Evolutionary conservation across 2,329 filamentous ascomycete species (phyloP), one percentile per base, ranked within the genome.

Genomic region (Clathrospora elynae): DNA sequence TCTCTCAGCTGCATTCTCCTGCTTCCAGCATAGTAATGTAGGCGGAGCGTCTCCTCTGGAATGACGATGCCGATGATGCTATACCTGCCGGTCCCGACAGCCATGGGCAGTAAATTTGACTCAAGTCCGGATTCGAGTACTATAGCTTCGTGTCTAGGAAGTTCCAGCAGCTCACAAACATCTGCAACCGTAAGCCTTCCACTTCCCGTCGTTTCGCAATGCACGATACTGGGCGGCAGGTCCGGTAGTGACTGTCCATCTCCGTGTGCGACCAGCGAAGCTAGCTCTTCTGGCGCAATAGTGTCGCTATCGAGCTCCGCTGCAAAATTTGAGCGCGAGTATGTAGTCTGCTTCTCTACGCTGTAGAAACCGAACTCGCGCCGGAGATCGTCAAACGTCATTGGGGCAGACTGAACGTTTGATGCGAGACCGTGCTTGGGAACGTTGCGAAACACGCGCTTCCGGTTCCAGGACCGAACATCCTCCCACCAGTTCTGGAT

Each of bases 401-500:
- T 59, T 3, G 58, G 51, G 11, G 37, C 35, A 24, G 54, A 50
- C n/a, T 44, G 45, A 10, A 38, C 25, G 4, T 42, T 46, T 28
- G 51, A 43, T 18, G 49, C 12, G 12, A 42, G 37, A 6, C 30
- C 42, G 14, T 48, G 46, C 6, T 49, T 48, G 2, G 45, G 24
- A 20, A 46, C 22, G 18, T 50, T 44, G 18, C 39, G 40, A 16
- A 59, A 48, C 20, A 51, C 26, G 6, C 55, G 52, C 39, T 55
- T 57, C 17, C 53, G 45, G 6, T 49, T 57, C 82, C 86, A 90
- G 28, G 69, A 65, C 40, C 77, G 71, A 1, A 84, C 84, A 61
- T 82, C 76, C 4, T 68, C 63, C 78, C 90, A 93, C 89, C 90
- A 96, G 59, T 88, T 89, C 35, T 70, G 70, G 23, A 95, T 75